Evolutionary conservation across 331 rosid genomes (phyloP).

Genomic region (Quercus lobata): DNA sequence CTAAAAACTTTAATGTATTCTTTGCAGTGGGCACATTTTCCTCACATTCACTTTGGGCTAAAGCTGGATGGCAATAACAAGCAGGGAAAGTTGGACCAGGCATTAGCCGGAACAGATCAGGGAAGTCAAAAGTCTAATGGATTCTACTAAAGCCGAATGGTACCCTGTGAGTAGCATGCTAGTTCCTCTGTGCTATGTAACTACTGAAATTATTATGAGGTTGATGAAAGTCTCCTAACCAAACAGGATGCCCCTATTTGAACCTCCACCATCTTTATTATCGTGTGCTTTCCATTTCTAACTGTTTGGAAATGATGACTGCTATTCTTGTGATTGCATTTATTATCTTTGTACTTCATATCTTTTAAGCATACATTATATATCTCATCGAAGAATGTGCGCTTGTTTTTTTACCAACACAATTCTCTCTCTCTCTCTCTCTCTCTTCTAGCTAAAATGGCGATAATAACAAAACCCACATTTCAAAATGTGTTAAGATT

Average conservation of each 20-base stretch:
- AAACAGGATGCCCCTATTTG: conserved; percentile 17
- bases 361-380: conserved; percentile 13
- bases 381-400: neutral
- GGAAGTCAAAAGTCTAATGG: conserved; percentile 58
- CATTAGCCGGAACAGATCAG: conserved; percentile 34
- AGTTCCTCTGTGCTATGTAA: conserved; percentile 23
- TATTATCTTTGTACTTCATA: conserved; percentile 28
- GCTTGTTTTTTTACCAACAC: too few relatives aligned
- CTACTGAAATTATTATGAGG: conserved; percentile 32
- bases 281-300: neutral
- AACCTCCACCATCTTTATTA: conserved; percentile 28
- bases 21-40: conserved; percentile 99
- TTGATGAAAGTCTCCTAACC: conserved; percentile 36
- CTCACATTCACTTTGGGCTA: conserved; percentile 93
- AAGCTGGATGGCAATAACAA: conserved; percentile 75
- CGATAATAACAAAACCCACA: too few relatives aligned
- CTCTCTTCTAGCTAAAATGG: too few relatives aligned
- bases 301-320: conserved; percentile 18
- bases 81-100: conserved; percentile 64
- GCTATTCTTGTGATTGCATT: conserved; percentile 40
- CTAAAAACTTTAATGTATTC: neutral
- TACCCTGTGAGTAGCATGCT: conserved; percentile 18
- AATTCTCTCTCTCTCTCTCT: too few relatives aligned
- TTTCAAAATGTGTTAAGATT: too few relatives aligned
- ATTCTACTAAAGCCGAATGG: conserved; percentile 41